Evolutionary conservation across 129 eudicot genomes (phyloP), one percentile per base, ranked within the genome.

Genomic region (Helichrysum umbraculigerum): DNA sequence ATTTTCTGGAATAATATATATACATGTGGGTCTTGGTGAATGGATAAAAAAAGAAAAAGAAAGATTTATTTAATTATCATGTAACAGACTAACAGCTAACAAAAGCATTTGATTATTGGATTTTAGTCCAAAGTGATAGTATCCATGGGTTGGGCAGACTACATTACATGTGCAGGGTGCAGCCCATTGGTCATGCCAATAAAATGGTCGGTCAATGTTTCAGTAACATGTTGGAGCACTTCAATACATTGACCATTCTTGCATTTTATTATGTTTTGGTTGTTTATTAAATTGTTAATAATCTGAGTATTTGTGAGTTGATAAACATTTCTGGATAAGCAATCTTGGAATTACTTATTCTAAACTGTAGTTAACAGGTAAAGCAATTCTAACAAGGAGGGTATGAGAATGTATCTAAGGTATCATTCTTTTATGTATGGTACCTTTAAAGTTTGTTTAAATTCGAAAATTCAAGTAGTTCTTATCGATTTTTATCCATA

Each of bases 91-190:
- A 25, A 19, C 71, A 57, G 70, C 14, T 25, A 11, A 61, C n/a
- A 21, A 12, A 12, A 39, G 25, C 57, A 71, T 79, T 70, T 71
- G 5, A 63, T 79, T 35, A 56, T 76, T 66, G 17, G 67, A 22
- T 25, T 33, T 76, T 51, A 79, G 41, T 63, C 72, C 71, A 70
- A 60, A 32, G 39, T 59, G 50, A 70, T 59, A 72, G 78, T 56
- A 79, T 66, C 50, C 30, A 79, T 73, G 61, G 79, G 70, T 74
- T 73, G 83, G 42, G 68, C 73, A 74, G 60, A 6, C 19, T 17
- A 60, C 79, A 73, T 41, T 19, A 68, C 83, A 80, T 80, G 83
- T 80, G 83, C 83, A 68, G 69, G 70, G 70, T 61, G 68, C 78
- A 79, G 66, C 29, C 39, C 37, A 28, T 62, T 80, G 83, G 76